Base-by-base conservation (phyloP, 2,329 filamentous ascomycete genomes). In the Colletotrichum spaethianum region DNA sequence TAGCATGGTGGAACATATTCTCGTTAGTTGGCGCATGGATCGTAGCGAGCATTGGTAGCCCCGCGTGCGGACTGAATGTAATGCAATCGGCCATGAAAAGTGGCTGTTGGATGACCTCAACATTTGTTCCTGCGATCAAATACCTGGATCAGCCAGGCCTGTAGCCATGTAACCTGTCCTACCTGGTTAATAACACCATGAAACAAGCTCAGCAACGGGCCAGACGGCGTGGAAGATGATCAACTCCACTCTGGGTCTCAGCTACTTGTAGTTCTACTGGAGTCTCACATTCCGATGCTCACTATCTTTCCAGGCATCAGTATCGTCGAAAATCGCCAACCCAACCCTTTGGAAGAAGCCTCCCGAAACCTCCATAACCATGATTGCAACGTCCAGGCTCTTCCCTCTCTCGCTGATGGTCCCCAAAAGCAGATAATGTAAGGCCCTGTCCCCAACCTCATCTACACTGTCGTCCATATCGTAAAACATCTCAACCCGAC, bases 1-100 rank as follows among this genome's bases (percentile, higher is more conserved):
- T 36, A 40, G 68, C 40, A 62, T 48, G 33, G 28, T 33, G 33
- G 56, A 44, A 61, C 16, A 40, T 20, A 33, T 38, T 9, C 20
- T 56, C 38, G 16, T 62, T 61, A 48, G 48, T 62, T 56, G 63
- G 63, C 63, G 63, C 55, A 67, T 67, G 40, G 26, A 18, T 50
- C 55, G 56, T 33, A 62, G 68, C 56, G 68, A 71, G 63, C 68
- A 71, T 62, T 67, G 63, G 42, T 28, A 33, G 42, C 42, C 40
- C 40, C 23, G 64, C 28, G 44, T 57, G 61, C 40, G 48, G 14
- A 46, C 20, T 46, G 59, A 48, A 56, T 20, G 12, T 57, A 67
- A 62, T 62, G 33, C 20, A 11, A 57, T 40, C 28, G 26, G 50
- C 33, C 56, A 62, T 48, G n/a, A 8, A 1, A 12, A 14, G 44